These are phyloP conservation scores for Angomonas deanei DNA, from an alignment of 208 protist genomes.

Conservation along the genomic window DNA sequence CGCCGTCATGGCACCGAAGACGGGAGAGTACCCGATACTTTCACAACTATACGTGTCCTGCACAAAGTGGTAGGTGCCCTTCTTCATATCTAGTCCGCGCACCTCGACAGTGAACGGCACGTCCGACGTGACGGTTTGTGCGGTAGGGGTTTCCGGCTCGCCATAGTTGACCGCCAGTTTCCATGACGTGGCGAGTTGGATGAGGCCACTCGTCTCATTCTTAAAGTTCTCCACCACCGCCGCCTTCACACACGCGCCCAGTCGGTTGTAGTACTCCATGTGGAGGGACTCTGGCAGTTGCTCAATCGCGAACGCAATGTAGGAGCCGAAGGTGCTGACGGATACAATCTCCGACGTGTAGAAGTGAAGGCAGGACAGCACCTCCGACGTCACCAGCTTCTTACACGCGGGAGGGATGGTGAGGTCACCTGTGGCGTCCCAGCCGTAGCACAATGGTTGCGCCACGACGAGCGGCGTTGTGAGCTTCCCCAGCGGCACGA, in stretches of 20 bases:
- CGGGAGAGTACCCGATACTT: slow-evolving; percentile 14
- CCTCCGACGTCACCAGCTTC: slow-evolving; percentile 14
- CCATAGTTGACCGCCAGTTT: slow-evolving; percentile 15
- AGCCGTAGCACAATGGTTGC: slow-evolving; percentile 14
- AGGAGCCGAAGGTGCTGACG: slow-evolving; percentile 22
- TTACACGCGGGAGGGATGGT: slow-evolving; percentile 19
- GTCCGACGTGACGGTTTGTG: not conserved
- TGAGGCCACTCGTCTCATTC: slow-evolving; percentile 30
- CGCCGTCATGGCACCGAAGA: not conserved
- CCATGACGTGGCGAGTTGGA: slow-evolving; percentile 34
- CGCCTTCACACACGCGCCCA: slow-evolving; percentile 30
- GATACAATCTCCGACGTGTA: slow-evolving; percentile 38
- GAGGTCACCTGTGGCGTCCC: slow-evolving; percentile 7
- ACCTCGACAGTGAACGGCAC: slow-evolving; percentile 17
- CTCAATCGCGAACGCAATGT: slow-evolving; percentile 26
- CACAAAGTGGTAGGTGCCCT: slow-evolving; percentile 24
- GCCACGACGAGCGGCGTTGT: slow-evolving; percentile 30
- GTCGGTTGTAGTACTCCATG: slow-evolving; percentile 22
- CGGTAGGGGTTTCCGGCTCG: slow-evolving; percentile 11
- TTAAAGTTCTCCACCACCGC: slow-evolving; percentile 17
- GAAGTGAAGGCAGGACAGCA: slow-evolving; percentile 45
- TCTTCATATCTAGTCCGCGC: slow-evolving; percentile 13
- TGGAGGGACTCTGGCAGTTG: slow-evolving; percentile 19
- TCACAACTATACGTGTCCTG: slow-evolving; percentile 18
- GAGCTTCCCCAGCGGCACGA: slow-evolving; percentile 21